A percentile compares a stretch with the other conserved stretches of the same genome.
phyloP scores from a whole-genome alignment of 1,284 basidiomycete species.

The Takashimella tepidaria region DNA sequence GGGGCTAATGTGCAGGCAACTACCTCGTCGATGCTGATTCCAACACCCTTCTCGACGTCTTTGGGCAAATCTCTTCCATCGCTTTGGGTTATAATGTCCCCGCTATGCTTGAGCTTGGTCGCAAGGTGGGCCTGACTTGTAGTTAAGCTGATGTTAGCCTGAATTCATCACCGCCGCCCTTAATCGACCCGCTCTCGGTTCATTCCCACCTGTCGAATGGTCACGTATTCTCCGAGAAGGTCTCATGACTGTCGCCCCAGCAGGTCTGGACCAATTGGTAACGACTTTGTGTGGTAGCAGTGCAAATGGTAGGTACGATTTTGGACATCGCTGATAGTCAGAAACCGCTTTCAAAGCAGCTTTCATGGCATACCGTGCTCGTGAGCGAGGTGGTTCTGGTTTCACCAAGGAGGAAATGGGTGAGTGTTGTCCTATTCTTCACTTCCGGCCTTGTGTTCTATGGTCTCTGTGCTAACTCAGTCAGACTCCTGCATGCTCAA shows the following conservation, averaged over 20 bases:
- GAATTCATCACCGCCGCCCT: conserved; percentile 27
- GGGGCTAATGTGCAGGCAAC: conserved; percentile 39
- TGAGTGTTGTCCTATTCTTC: conserved; percentile 14
- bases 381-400: conserved; percentile 30
- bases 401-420: conserved; percentile 42
- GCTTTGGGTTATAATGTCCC: conserved; percentile 53
- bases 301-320: conserved; percentile 27
- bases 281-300: conserved; percentile 47
- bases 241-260: conserved; percentile 51
- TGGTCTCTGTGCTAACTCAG: background rate
- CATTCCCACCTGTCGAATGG: conserved; percentile 53
- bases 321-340: background rate
- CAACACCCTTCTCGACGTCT: conserved; percentile 54
- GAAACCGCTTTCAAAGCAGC: conserved; percentile 56
- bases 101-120: conserved; percentile 46
- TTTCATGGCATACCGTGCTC: conserved; percentile 48
- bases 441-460: conserved; percentile 22
- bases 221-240: conserved; percentile 49
- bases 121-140: conserved; percentile 24
- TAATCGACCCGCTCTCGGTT: conserved; percentile 54
- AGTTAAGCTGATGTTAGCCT: conserved; percentile 1
- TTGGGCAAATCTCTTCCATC: conserved; percentile 52
- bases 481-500: conserved; percentile 53
- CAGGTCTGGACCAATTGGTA: conserved; percentile 50
- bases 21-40: conserved; percentile 55